A percentile compares a stretch with the other conserved stretches of the same genome.
Conservation (phyloP, 495 filamentous ascomycete species). For the Geoglossum glabrum region DNA sequence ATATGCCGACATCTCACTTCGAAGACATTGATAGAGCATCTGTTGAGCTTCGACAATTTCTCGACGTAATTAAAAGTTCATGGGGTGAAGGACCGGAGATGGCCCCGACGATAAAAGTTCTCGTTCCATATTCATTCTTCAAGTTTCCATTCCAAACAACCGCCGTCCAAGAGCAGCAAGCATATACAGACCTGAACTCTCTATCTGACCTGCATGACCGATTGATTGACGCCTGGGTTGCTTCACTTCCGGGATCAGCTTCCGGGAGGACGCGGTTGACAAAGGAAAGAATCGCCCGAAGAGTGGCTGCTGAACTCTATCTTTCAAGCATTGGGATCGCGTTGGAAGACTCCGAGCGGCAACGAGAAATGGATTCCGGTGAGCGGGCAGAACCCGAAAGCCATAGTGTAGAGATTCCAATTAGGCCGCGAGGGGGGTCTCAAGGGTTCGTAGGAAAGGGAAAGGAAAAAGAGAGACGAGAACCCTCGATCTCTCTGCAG, state of each 20-base stretch:
- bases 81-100: background rate
- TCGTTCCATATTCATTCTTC: background rate
- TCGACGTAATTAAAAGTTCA: background rate
- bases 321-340: constrained; percentile 5
- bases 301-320: constrained; percentile 1
- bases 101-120: background rate
- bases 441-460: background rate
- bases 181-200: background rate
- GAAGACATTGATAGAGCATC: background rate
- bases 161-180: background rate
- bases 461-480: background rate
- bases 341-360: background rate
- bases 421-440: background rate
- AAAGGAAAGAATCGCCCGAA: constrained; percentile 2
- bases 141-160: background rate
- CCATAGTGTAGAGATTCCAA: background rate
- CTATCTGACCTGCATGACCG: constrained; percentile 2
- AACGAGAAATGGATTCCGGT: background rate
- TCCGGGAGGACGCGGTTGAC: background rate
- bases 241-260: background rate
- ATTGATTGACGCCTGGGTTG: constrained; percentile 1
- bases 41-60: background rate
- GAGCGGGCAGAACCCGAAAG: background rate
- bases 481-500: background rate
- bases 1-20: background rate